Evolutionary conservation across 768 basidiomycete genomes (phyloP), one percentile per base, ranked within the genome.

Genomic region (Rhizopogon vinicolor): DNA sequence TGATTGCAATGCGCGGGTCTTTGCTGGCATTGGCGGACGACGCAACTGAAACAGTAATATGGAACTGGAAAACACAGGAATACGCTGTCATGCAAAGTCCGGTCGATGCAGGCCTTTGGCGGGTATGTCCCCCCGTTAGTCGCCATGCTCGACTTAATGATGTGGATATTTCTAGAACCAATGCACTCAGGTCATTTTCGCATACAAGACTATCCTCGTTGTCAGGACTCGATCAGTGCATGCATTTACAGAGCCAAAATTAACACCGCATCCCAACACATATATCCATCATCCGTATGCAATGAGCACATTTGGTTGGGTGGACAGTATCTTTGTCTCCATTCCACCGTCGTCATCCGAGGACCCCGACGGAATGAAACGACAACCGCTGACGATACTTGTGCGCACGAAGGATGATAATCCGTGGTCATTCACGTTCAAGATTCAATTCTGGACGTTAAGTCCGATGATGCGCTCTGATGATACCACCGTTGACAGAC

Each of bases 231-330:
- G 78, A 10, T 83, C 83, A 0, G 68, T 87, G 4, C 74, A 80
- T 54, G 71, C 85, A 7, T 88, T 86, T 55, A 72, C 74, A 1
- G 67, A 72, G 13, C 84, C 85, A 0, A 59, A 54, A 2, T 73
- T 85, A 29, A 58, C 56, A 7, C 39, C 60, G 29, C 62, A 65
- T 10, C 50, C 60, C 33, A 53, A 51, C 3, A 52, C 55, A 25
- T 25, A 25, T 3, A 54, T 70, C 0, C 75, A 79, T 52, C 51
- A 62, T 1, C 72, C 78, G 0, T 63, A 75, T 40, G 77, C 75
- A 1, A 62, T 60, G 2, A 77, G 81, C 58, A 80, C 81, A 3
- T 86, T 86, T 60, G 86, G 86, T 14, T 87, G 86, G 86, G 78
- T 86, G 13, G 86, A 87, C 52, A 80, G 81, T 7, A 73, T 84